Evolutionary conservation across 1,139 yeast species (phyloP).

Genomic region (Magnusiomyces tetraspermus): DNA sequence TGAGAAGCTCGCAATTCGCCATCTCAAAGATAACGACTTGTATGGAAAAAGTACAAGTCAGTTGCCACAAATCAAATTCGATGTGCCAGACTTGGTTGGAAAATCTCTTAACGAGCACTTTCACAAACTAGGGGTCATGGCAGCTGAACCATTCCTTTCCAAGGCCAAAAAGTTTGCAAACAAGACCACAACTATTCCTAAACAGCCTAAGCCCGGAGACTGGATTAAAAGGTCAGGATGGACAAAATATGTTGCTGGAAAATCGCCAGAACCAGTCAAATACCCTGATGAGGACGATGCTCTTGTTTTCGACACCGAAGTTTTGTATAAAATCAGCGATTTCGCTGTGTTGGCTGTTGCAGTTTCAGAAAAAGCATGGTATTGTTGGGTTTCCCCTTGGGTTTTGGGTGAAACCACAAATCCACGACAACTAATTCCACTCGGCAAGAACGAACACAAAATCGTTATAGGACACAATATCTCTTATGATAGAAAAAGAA

Average conservation of each 20-base stretch:
- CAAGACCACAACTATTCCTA: slow-evolving; percentile 34
- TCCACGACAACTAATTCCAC: slow-evolving; percentile 62
- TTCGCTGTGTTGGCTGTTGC: slow-evolving; percentile 82
- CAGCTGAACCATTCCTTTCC: slow-evolving; percentile 51
- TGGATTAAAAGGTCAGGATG: slow-evolving; percentile 52
- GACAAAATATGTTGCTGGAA: slow-evolving; percentile 55
- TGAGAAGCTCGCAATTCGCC: slow-evolving; percentile 50
- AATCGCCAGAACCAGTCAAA: slow-evolving; percentile 47
- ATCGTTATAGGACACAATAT: slow-evolving; percentile 83
- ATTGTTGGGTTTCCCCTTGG: slow-evolving; percentile 89
- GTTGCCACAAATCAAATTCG: slow-evolving; percentile 50
- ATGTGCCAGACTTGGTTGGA: slow-evolving; percentile 65
- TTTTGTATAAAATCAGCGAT: slow-evolving; percentile 60
- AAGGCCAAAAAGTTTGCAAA: slow-evolving; percentile 38
- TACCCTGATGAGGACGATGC: slow-evolving; percentile 61
- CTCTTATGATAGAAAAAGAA: slow-evolving; percentile 81
- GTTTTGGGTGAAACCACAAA: slow-evolving; percentile 46
- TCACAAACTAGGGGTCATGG: slow-evolving; percentile 49
- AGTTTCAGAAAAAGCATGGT: slow-evolving; percentile 74
- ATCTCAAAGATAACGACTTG: slow-evolving; percentile 55
- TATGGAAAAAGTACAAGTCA: slow-evolving; percentile 70
- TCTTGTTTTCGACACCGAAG: slow-evolving; percentile 85
- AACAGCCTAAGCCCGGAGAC: slow-evolving; percentile 34
- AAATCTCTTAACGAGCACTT: slow-evolving; percentile 74
- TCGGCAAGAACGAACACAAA: slow-evolving; percentile 39